Evolutionary conservation across 108 stramenopile genomes (phyloP).

Genomic region (Nitzschia sp.): DNA sequence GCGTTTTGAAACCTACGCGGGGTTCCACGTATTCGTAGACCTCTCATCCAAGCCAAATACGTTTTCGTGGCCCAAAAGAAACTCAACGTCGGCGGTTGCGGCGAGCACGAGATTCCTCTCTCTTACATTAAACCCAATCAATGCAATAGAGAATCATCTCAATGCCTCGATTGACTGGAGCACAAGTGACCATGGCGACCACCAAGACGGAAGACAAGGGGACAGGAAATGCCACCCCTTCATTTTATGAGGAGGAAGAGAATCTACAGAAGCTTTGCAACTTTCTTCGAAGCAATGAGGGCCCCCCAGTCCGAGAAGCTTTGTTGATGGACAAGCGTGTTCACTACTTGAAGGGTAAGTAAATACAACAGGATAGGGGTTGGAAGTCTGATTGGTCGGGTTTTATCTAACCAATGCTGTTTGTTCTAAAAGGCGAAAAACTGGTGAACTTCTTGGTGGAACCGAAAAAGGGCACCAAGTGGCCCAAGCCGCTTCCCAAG

Average conservation of each 20-base stretch:
- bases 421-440: conserved; percentile 79
- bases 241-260: conserved; percentile 80
- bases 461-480: conserved; percentile 89
- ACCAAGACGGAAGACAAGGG: conserved; percentile 5
- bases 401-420: not conserved
- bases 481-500: conserved; percentile 86
- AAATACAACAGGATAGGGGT: not conserved
- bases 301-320: conserved; percentile 88
- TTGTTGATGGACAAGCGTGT: conserved; percentile 95
- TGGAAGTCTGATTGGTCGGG: not conserved
- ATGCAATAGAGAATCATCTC: too few species aligned
- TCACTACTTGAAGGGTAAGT: conserved; percentile 95
- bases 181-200: conserved; percentile 17
- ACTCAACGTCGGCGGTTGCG: too few species aligned
- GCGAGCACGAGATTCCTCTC: too few species aligned
- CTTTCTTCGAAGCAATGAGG: conserved; percentile 77
- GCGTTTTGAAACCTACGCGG: too few species aligned
- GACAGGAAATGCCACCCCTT: not conserved
- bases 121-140: too few species aligned
- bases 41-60: too few species aligned
- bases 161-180: too few species aligned
- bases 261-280: conserved; percentile 86
- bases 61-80: too few species aligned
- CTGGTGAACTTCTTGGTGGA: conserved; percentile 92
- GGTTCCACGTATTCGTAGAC: too few species aligned